Evolutionary conservation across 805 yeast species (phyloP).

Genomic region (Spathaspora arborariae): DNA sequence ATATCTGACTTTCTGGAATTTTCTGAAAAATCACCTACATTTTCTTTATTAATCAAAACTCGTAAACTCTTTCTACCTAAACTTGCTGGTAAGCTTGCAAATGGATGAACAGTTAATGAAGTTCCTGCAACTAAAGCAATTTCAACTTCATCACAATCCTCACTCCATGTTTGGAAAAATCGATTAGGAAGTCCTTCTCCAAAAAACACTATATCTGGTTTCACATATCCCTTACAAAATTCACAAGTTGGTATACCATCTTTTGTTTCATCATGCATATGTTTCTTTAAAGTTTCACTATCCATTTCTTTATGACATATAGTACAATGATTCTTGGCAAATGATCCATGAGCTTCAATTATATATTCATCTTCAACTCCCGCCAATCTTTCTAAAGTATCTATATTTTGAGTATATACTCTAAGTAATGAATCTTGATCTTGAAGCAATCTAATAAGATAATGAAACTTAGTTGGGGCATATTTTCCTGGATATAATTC

Average conservation of each 20-base stretch:
- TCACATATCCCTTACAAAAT: conserved; percentile 70
- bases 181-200: conserved; percentile 79
- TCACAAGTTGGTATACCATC: conserved; percentile 53
- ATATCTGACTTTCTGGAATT: conserved; percentile 54
- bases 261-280: conserved; percentile 28
- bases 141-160: conserved; percentile 49
- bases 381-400: conserved; percentile 83
- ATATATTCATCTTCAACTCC: conserved; percentile 63
- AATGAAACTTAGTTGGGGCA: conserved; percentile 79
- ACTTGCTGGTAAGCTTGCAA: conserved; percentile 77
- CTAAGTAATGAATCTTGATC: conserved; percentile 60
- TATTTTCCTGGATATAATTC: conserved; percentile 89
- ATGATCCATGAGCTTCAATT: conserved; percentile 94
- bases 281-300: conserved; percentile 38
- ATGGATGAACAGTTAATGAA: conserved; percentile 84
- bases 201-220: conserved; percentile 92
- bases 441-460: conserved; percentile 63
- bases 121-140: conserved; percentile 90
- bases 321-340: conserved; percentile 80
- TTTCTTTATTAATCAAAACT: conserved; percentile 68
- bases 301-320: conserved; percentile 60
- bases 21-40: conserved; percentile 68
- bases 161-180: conserved; percentile 70
- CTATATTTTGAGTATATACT: conserved; percentile 90
- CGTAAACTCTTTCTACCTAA: conserved; percentile 45